phyloP scores from a whole-genome alignment of 768 basidiomycete genomes.

The Paxillus rubicundulus region DNA sequence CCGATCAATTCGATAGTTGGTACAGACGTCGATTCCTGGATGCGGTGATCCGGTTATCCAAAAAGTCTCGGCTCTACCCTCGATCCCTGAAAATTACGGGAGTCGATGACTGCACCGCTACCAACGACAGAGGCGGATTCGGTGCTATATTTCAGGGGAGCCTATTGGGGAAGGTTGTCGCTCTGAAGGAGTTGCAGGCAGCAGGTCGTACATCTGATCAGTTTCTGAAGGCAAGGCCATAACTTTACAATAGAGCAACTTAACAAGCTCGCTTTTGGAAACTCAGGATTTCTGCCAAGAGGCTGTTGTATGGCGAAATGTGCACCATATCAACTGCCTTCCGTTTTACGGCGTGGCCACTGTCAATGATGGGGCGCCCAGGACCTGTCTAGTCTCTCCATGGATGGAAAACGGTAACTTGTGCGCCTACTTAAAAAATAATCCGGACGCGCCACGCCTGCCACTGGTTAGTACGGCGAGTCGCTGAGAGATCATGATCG shows the following conservation, averaged over 20 bases:
- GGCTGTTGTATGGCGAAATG: constrained; percentile 31
- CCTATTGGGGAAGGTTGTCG: constrained; percentile 26
- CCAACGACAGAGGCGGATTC: constrained; percentile 28
- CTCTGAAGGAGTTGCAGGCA: constrained; percentile 29
- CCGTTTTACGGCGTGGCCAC: constrained; percentile 29
- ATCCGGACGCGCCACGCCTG: constrained; percentile 28
- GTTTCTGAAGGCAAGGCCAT: constrained; percentile 26
- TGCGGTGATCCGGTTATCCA: constrained; percentile 28
- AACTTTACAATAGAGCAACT: neutral
- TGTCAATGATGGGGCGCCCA: constrained; percentile 9
- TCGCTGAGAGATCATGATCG: neutral
- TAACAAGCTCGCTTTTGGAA: constrained; percentile 7
- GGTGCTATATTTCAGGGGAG: constrained; percentile 32
- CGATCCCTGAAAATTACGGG: constrained; percentile 21
- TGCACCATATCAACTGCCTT: constrained; percentile 28
- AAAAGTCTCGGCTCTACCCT: constrained; percentile 29
- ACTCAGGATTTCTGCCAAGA: constrained; percentile 29
- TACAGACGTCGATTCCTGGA: constrained; percentile 30
- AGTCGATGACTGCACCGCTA: constrained; percentile 9
- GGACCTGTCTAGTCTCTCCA: constrained; percentile 21
- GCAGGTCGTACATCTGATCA: constrained; percentile 17
- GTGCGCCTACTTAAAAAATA: constrained; percentile 24
- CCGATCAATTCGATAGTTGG: constrained; percentile 19
- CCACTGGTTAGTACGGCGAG: constrained; percentile 28
- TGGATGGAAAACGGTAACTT: constrained; percentile 33